phyloP scores from a whole-genome alignment of 805 yeast species.

The Kazachstania kunashirensis region DNA sequence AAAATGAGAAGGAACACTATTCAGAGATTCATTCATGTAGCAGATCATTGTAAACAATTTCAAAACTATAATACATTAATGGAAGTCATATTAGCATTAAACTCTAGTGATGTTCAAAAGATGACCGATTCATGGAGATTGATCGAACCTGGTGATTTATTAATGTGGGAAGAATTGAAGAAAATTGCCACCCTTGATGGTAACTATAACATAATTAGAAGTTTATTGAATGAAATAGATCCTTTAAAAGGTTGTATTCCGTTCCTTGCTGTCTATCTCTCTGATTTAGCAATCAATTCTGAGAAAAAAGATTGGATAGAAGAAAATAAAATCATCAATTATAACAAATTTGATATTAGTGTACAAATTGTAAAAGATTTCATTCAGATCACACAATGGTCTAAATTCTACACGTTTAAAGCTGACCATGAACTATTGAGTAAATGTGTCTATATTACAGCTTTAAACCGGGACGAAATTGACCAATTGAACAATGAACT shows the following conservation, averaged over 20 bases:
- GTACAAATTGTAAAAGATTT: constrained; percentile 71
- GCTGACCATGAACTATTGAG: constrained; percentile 58
- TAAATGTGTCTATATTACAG: constrained; percentile 72
- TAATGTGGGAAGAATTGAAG: constrained; percentile 58
- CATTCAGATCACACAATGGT: constrained; percentile 78
- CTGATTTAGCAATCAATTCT: constrained; percentile 67
- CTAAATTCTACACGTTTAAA: constrained; percentile 51
- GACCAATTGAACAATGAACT: constrained; percentile 3
- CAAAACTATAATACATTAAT: constrained; percentile 83
- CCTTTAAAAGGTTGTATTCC: constrained; percentile 77
- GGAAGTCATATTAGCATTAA: constrained; percentile 78
- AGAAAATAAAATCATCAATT: constrained; percentile 46
- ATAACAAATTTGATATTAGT: constrained; percentile 65
- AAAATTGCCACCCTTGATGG: constrained; percentile 62
- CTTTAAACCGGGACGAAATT: constrained; percentile 65
- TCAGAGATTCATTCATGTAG: constrained; percentile 82
- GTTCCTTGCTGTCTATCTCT: constrained; percentile 74
- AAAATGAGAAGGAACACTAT: constrained; percentile 57
- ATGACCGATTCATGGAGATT: constrained; percentile 65
- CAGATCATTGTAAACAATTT: constrained; percentile 55
- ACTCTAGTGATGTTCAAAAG: constrained; percentile 50
- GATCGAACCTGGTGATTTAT: constrained; percentile 61
- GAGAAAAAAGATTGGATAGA: constrained; percentile 30
- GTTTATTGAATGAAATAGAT: constrained; percentile 39
- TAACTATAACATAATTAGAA: constrained; percentile 61